Conservation (phyloP, 352 stramenopile genomes). For the Stramenopiles sp. region DNA sequence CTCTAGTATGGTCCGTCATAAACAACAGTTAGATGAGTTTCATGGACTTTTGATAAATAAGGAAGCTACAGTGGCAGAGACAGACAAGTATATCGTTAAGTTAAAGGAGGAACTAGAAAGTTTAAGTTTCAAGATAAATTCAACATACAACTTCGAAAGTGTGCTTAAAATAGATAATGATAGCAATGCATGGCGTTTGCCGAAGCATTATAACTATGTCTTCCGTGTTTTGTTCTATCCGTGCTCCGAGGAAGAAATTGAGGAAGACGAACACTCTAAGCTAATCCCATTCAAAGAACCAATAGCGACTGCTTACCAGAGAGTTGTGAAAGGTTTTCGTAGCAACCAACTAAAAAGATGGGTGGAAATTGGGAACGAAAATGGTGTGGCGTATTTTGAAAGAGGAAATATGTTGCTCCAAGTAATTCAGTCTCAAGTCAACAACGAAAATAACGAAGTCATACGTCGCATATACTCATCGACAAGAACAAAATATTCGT, state of each 20-base stretch:
- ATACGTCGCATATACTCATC: background rate
- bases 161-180: background rate
- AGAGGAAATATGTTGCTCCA: background rate
- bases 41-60: too few relatives aligned
- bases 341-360: background rate
- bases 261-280: background rate
- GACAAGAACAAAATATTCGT: background rate
- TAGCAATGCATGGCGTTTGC: background rate
- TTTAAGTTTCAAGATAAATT: background rate
- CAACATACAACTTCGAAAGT: background rate
- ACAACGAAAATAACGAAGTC: background rate
- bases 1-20: too few relatives aligned
- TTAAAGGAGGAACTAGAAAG: too few relatives aligned
- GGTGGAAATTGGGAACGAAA: background rate
- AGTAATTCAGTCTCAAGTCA: background rate
- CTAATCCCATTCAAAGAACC: background rate
- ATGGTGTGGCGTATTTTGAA: background rate
- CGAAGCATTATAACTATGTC: background rate
- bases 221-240: background rate
- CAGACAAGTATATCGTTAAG: too few relatives aligned
- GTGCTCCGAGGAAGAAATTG: background rate
- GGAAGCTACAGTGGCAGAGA: too few relatives aligned
- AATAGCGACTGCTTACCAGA: background rate
- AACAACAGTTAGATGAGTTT: too few relatives aligned
- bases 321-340: background rate